Evolutionary conservation across 2,329 filamentous ascomycete genomes (phyloP), one percentile per base, ranked within the genome.

Genomic region (Pestalotiopsis sp.): DNA sequence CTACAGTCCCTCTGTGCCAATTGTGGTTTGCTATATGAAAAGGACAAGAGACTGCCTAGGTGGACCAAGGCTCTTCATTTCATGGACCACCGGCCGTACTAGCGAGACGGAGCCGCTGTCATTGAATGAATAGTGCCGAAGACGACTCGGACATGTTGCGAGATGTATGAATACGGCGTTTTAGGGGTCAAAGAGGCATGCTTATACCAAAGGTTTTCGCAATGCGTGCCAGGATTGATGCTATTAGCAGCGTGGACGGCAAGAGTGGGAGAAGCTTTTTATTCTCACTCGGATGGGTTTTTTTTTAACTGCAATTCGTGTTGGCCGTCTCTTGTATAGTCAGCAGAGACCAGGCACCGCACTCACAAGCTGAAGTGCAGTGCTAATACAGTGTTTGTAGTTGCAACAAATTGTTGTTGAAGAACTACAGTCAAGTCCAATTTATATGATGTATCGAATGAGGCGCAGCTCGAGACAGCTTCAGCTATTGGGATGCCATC

Each of bases 11-110:
- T 98, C 3, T 98, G 95, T 82, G 92, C 94, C 80, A 98, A 97
- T 78, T 98, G 95, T 78, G 95, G 94, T 67, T 91, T 94, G 73
- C 82, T 95, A 22, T 98, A 92, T 78, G 95, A 98, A 80, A 91
- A 94, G 66, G 93, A 97, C 79, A 91, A 93, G 80, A 90, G 91
- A 71, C 85, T 97, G 0, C 94, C 95, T 9, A 88, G 89, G 35
- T 94, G 91, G 90, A 89, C 89, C 3, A 89, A 89, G 75, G 88
- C 90, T 69, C 83, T 95, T 60, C 93, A 94, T 76, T 59, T 68
- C 14, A 73, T 71, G 59, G 81, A 82, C 66, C 63, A 72, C 40
- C 75, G 78, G 56, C 72, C 71, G 64, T 70, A 69, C 30, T 73
- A 71, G 66, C 26, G 44, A 30, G 56, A 38, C 26, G 58, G 6